Conservation (phyloP, 805 yeast species). For the Wickerhamiella sergipiensis region DNA sequence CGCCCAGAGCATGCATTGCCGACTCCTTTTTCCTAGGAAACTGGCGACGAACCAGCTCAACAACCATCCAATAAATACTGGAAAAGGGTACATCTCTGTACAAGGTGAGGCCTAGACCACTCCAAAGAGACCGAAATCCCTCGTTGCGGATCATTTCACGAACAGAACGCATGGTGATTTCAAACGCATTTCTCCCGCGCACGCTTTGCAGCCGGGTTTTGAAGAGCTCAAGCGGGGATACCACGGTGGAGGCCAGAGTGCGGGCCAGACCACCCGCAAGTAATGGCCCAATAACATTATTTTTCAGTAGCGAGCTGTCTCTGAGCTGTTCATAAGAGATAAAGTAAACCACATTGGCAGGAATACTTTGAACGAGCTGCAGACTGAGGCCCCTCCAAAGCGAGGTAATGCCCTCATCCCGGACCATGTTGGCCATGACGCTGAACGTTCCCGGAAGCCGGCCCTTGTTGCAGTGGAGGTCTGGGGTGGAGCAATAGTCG, state of each 20-base stretch:
- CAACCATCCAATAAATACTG: constrained; percentile 86
- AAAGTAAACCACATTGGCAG: constrained; percentile 85
- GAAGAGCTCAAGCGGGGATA: constrained; percentile 77
- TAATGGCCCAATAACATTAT: constrained; percentile 48
- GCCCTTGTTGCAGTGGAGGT: constrained; percentile 15
- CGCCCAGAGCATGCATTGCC: constrained; percentile 19
- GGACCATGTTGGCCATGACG: constrained; percentile 52
- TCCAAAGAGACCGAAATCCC: constrained; percentile 60
- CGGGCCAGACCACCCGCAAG: constrained; percentile 80
- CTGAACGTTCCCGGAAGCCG: constrained; percentile 38
- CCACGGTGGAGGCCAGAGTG: constrained; percentile 63
- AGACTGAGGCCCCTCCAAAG: constrained; percentile 83
- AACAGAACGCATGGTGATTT: constrained; percentile 36
- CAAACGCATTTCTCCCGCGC: constrained; percentile 33
- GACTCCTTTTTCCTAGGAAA: constrained; percentile 4
- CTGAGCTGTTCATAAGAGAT: constrained; percentile 83
- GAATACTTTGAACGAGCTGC: constrained; percentile 74
- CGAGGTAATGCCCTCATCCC: constrained; percentile 60
- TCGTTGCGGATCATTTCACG: constrained; percentile 33
- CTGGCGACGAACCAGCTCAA: constrained; percentile 34
- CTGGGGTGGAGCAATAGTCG: constrained; percentile 27
- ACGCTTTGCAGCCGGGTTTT: constrained; percentile 80
- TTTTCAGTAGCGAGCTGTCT: constrained; percentile 49
- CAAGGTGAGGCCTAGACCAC: constrained; percentile 73
- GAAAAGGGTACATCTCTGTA: constrained; percentile 98